A percentile compares a stretch with the other conserved stretches of the same genome.
Evolutionary conservation across 2,329 filamentous ascomycete species (phyloP).

Genomic region (Nothopassalora personata): DNA sequence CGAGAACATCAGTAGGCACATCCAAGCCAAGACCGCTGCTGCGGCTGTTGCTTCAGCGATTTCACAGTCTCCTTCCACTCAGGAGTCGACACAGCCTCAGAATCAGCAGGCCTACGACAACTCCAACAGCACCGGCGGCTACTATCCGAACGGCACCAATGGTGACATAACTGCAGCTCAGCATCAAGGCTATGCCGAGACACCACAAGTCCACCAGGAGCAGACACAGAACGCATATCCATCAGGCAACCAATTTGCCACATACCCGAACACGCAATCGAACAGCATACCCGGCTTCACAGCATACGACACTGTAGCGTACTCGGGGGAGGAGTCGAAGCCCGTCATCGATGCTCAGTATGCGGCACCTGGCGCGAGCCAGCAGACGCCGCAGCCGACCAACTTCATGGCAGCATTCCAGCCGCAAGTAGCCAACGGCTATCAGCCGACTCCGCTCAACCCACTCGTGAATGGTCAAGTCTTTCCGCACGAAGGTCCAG

Average conservation of each 20-base stretch:
- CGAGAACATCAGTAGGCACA: conserved; percentile 42
- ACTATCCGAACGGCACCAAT: conserved; percentile 11
- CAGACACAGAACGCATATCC: conserved; percentile 15
- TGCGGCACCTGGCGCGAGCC: conserved; percentile 12
- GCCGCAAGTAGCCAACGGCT: conserved; percentile 11
- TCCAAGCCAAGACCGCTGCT: conserved; percentile 38
- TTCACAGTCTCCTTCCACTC: conserved; percentile 6
- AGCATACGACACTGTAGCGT: conserved; percentile 12
- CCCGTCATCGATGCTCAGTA: conserved; percentile 22
- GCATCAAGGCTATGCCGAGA: conserved; percentile 18
- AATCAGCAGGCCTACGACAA: conserved; percentile 10
- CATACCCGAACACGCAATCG: conserved; percentile 10
- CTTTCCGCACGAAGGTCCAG: conserved; percentile 21
- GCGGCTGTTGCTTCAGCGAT: conserved; percentile 38
- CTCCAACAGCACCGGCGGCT: conserved; percentile 9
- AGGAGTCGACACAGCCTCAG: neutral
- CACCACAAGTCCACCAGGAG: conserved; percentile 12
- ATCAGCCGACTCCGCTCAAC: conserved; percentile 3
- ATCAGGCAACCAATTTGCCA: conserved; percentile 6
- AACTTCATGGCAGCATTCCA: conserved; percentile 21
- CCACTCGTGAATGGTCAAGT: conserved; percentile 11
- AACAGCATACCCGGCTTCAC: conserved; percentile 12
- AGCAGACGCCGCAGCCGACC: conserved; percentile 9
- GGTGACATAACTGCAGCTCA: conserved; percentile 8
- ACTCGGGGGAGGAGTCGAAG: conserved; percentile 17